Evolutionary conservation across 139 green algal genomes (phyloP).

Genomic region (Desmodesmus armatus): DNA sequence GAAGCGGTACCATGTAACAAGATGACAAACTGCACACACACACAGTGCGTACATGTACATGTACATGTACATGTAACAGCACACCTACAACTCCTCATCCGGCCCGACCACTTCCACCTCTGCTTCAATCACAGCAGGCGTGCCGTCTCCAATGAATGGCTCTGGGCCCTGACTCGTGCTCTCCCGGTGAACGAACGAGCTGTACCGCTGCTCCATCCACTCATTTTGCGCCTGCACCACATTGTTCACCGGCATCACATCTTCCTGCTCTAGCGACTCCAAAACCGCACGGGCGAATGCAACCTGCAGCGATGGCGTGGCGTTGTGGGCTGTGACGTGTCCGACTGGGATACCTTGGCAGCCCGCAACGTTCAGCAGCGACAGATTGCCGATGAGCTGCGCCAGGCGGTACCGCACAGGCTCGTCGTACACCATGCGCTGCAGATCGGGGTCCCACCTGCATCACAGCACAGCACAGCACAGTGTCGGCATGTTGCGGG

Average conservation of each 20-base stretch:
- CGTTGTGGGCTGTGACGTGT: conserved; percentile 85
- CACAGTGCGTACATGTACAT: too few relatives aligned
- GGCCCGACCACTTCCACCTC: too few relatives aligned
- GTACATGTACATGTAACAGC: too few relatives aligned
- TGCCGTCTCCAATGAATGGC: too few relatives aligned
- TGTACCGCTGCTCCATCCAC: not conserved
- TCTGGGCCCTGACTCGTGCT: not conserved
- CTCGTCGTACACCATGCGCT: conserved; percentile 80
- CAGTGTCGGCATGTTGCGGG: too few relatives aligned
- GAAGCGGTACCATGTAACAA: too few relatives aligned
- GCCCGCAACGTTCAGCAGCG: conserved; percentile 67
- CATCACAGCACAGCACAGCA: conserved; percentile 5
- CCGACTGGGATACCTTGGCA: conserved; percentile 71
- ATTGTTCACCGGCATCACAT: not conserved
- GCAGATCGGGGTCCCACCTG: conserved; percentile 54
- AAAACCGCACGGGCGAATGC: conserved; percentile 57
- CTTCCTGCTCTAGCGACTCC: conserved; percentile 21
- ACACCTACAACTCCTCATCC: too few relatives aligned
- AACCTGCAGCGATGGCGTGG: conserved; percentile 62
- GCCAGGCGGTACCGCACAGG: conserved; percentile 76
- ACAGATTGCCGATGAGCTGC: conserved; percentile 80
- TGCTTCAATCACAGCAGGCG: too few relatives aligned
- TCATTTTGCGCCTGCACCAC: conserved; percentile 1
- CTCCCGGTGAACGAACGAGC: too few relatives aligned
- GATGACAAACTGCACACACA: too few relatives aligned